Evolutionary conservation across 225 moss, liverwort and hornwort genomes (phyloP), one percentile per base, ranked within the genome.

Genomic region (Takakia lepidozioides): DNA sequence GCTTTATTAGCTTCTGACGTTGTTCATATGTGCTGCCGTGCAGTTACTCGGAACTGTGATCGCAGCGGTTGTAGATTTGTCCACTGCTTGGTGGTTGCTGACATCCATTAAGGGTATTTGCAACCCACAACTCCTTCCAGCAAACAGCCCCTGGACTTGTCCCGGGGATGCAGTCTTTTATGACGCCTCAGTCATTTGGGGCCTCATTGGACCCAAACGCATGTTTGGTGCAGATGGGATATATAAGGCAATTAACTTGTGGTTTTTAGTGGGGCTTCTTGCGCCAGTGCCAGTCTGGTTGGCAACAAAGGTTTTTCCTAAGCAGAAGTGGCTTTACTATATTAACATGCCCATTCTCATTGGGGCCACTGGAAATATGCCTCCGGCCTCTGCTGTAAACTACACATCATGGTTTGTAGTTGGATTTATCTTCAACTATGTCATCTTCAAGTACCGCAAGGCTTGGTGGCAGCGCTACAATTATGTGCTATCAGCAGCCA

Each of bases 401-500:
- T 66, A 72, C 25, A 63, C 55, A 15, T 62, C 81, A 36, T 88
- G 88, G 88, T 65, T 78, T 48, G 0, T 57, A 27, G 72, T 75
- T 5, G 86, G 80, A 37, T 77, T 72, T 42, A 46, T 86, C 52
- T 90, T 90, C 75, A 83, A 83, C 59, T 77, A 57, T 8, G 41
- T 74, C 5, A 29, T 86, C 8, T 86, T 74, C n/a, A 83, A 40
- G 18, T 71, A 61, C 58, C 61, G 75, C 19, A 86, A 81, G 44
- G 1, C 56, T 3, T 90, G 90, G 90, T 90, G 90, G 90, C 80
- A 72, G 38, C 80, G 86, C 18, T 90, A 86, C 73, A 90, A 89
- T 37, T 89, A 89, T 19, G 73, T 86, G 6, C 76, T 89, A 49
- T 89, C 89, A 1, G 89, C 85, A 19, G 89, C 82, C 29, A 15